These are phyloP conservation scores for Gossypium laxum DNA, from an alignment of 441 rosid species.

Conservation along the genomic window DNA sequence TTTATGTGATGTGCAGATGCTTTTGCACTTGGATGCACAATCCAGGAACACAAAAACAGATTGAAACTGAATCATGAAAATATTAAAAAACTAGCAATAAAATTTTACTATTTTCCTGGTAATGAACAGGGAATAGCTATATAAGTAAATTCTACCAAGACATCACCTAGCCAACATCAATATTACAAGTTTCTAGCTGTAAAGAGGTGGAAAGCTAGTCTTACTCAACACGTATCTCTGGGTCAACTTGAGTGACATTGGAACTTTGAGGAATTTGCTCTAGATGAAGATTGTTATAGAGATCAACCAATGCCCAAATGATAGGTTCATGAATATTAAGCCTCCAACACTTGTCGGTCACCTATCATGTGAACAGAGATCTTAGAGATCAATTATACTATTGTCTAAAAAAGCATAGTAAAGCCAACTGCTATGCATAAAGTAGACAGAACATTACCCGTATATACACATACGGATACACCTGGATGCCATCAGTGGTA, in stretches of 20 bases:
- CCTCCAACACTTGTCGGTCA: conserved; percentile 85
- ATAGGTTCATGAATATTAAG: conserved; percentile 91
- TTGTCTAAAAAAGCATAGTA: conserved; percentile 12
- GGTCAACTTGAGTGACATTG: conserved; percentile 75
- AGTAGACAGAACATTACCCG: conserved; percentile 49
- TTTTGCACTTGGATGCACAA: neutral
- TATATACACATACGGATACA: conserved; percentile 74
- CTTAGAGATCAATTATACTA: conserved; percentile 10
- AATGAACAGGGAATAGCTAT: neutral
- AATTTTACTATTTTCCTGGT: neutral
- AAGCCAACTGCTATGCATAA: conserved; percentile 9
- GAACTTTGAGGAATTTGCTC: conserved; percentile 70
- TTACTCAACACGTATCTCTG: conserved; percentile 75
- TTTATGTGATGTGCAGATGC: neutral
- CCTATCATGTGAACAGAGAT: conserved; percentile 33
- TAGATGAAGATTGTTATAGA: conserved; percentile 75
- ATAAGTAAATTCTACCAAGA: neutral
- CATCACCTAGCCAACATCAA: conserved; percentile 2
- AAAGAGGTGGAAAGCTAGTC: neutral
- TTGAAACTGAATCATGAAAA: neutral
- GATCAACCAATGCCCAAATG: conserved; percentile 76
- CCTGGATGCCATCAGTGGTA: conserved; percentile 65
- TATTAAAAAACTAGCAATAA: neutral
- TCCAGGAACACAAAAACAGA: neutral
- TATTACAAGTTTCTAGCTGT: neutral